Evolutionary conservation across 139 green algal species (phyloP).

Genomic region (Zygnema circumcarinatum): DNA sequence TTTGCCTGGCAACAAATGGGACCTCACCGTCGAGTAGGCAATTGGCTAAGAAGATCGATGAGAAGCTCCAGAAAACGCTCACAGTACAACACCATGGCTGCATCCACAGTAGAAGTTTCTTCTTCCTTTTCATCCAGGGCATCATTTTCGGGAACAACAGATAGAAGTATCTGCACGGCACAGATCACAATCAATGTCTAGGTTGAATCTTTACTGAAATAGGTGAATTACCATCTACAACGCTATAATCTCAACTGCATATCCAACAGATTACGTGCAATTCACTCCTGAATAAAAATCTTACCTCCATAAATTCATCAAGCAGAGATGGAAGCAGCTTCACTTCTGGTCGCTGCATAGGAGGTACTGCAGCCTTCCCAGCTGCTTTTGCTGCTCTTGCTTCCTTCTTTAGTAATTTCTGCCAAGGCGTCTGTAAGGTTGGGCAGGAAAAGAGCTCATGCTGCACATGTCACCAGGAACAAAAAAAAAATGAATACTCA

Average conservation of each 20-base stretch:
- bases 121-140: not conserved
- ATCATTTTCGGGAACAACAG: not conserved
- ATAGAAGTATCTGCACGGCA: not conserved
- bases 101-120: conserved; percentile 15
- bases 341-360: conserved; percentile 70
- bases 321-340: conserved; percentile 80
- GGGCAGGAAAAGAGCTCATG: conserved; percentile 71
- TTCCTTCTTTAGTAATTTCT: conserved; percentile 82
- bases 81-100: conserved; percentile 61
- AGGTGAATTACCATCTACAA: too few relatives aligned
- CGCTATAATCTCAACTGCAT: too few relatives aligned
- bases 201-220: too few relatives aligned
- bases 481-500: too few relatives aligned
- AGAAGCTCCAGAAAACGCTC: conserved; percentile 91
- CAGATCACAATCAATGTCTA: too few relatives aligned
- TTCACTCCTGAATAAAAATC: too few relatives aligned
- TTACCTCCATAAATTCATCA: conserved; percentile 67
- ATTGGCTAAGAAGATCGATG: conserved; percentile 88
- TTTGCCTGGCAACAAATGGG: not conserved
- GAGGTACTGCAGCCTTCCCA: conserved; percentile 59
- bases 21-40: conserved; percentile 67
- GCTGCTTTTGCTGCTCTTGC: conserved; percentile 69
- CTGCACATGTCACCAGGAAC: conserved; percentile 34
- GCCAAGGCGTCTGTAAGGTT: conserved; percentile 86
- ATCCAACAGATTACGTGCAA: too few relatives aligned